Percentiles rank a stretch among this genome's conserved stretches.
phyloP scores from a whole-genome alignment of 352 stramenopile species.

The Poterioochromonas sp. region DNA sequence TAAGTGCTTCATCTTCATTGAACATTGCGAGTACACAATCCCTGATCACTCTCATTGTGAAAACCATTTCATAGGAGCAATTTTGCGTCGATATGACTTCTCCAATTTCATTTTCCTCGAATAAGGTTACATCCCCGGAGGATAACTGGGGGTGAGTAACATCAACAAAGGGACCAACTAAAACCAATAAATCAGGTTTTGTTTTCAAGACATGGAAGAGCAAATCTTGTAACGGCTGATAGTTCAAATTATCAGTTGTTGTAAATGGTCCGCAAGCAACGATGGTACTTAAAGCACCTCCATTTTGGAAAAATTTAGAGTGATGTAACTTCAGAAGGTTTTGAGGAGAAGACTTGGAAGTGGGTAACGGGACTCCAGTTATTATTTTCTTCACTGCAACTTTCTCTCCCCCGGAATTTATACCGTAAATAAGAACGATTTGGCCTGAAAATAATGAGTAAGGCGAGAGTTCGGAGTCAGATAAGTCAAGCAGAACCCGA shows the following conservation, averaged over 20 bases:
- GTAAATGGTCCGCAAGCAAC: constrained; percentile 86
- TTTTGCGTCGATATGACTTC: constrained; percentile 35
- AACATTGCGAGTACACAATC: constrained; percentile 58
- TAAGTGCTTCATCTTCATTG: constrained; percentile 51
- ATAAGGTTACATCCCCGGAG: constrained; percentile 51
- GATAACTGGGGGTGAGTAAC: constrained; percentile 72
- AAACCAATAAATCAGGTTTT: constrained; percentile 82
- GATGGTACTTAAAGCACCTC: constrained; percentile 58
- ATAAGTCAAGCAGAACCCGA: constrained; percentile 56
- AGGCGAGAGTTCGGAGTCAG: constrained; percentile 44
- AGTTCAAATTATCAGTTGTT: constrained; percentile 81
- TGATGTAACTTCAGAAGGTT: constrained; percentile 48
- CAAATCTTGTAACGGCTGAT: constrained; percentile 85
- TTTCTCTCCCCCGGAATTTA: constrained; percentile 58
- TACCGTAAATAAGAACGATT: constrained; percentile 62
- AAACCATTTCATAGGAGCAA: constrained; percentile 35
- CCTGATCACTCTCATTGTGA: constrained; percentile 38
- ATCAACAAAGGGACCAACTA: constrained; percentile 93
- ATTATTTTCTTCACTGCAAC: constrained; percentile 54
- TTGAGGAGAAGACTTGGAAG: constrained; percentile 38
- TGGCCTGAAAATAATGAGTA: constrained; percentile 67
- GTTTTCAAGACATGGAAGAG: constrained; percentile 61
- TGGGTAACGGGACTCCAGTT: constrained; percentile 47
- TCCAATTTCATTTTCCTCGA: constrained; percentile 45
- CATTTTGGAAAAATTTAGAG: constrained; percentile 36